These are phyloP conservation scores for Odonthalia washingtoniensis DNA, from an alignment of 31 red algal genomes.

Conservation along the genomic window DNA sequence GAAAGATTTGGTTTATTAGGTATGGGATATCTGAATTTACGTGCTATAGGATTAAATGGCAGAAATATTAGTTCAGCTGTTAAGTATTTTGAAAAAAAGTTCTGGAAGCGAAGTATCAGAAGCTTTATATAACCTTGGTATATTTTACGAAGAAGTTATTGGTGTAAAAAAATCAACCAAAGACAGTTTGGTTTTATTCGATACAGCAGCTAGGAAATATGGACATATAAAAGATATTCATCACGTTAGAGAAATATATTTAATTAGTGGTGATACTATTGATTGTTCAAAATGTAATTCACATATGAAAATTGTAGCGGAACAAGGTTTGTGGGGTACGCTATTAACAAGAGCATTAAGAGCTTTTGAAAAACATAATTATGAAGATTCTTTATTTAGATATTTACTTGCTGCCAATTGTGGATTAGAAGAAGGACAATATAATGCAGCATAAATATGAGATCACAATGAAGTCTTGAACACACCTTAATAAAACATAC, in stretches of 20 bases:
- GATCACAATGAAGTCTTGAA: no score
- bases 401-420: no score
- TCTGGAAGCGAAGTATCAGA: slow-evolving; percentile 69
- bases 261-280: slow-evolving; percentile 29
- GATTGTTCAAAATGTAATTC: slow-evolving; percentile 47
- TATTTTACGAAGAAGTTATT: slow-evolving; percentile 63
- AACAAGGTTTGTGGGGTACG: slow-evolving; percentile 61
- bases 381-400: slow-evolving; percentile 68
- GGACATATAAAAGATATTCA: slow-evolving; percentile 66
- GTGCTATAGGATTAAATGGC: slow-evolving; percentile 59
- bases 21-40: slow-evolving; percentile 57
- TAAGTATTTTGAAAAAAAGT: slow-evolving; percentile 46
- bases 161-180: slow-evolving; percentile 44
- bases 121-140: slow-evolving; percentile 71
- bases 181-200: slow-evolving; percentile 16
- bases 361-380: slow-evolving; percentile 47
- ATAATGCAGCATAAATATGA: slow-evolving; percentile 90
- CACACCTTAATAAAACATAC: no score
- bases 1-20: slow-evolving; percentile 58
- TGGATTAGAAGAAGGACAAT: slow-evolving; percentile 89
- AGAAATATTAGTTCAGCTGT: slow-evolving; percentile 44
- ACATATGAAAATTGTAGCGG: slow-evolving; percentile 67
- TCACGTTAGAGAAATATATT: slow-evolving; percentile 50
- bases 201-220: slow-evolving; percentile 38
- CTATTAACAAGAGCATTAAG: slow-evolving; percentile 50